Evolutionary conservation across 768 basidiomycete genomes (phyloP).

Genomic region (Tulasnella sp.): DNA sequence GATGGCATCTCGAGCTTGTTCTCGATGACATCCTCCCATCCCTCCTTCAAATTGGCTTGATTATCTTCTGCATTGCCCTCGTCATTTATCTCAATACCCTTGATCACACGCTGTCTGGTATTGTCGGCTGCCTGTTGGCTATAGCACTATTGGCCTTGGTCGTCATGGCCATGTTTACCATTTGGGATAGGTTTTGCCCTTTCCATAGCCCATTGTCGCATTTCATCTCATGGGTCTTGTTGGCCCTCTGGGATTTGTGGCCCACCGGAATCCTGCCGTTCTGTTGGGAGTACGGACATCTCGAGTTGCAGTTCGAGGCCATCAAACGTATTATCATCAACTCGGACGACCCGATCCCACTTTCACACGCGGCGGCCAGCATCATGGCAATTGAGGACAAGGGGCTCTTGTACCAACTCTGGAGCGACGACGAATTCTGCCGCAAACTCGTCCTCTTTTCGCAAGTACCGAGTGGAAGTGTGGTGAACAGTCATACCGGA

Average conservation of each 20-base stretch:
- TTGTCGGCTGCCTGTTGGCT: neutral
- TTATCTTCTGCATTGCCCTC: neutral
- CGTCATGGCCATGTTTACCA: neutral
- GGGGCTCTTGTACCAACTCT: neutral
- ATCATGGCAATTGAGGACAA: neutral
- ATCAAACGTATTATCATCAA: neutral
- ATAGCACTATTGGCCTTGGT: neutral
- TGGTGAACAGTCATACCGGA: neutral
- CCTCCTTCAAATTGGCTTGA: neutral
- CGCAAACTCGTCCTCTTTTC: neutral
- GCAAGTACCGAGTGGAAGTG: neutral
- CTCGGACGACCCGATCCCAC: neutral
- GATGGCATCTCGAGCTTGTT: neutral
- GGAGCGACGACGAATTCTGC: neutral
- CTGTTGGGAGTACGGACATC: neutral
- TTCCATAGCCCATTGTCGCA: conserved; percentile 1
- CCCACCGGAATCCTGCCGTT: neutral
- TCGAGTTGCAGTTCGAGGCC: neutral
- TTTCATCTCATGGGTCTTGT: neutral
- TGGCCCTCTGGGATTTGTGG: neutral
- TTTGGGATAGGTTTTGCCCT: neutral
- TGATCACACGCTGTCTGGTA: neutral
- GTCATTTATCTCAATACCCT: neutral
- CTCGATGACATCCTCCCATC: neutral
- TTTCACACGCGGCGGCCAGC: neutral